These are phyloP conservation scores for Danielozyma ontarioensis DNA, from an alignment of 805 yeast genomes.

Conservation along the genomic window DNA sequence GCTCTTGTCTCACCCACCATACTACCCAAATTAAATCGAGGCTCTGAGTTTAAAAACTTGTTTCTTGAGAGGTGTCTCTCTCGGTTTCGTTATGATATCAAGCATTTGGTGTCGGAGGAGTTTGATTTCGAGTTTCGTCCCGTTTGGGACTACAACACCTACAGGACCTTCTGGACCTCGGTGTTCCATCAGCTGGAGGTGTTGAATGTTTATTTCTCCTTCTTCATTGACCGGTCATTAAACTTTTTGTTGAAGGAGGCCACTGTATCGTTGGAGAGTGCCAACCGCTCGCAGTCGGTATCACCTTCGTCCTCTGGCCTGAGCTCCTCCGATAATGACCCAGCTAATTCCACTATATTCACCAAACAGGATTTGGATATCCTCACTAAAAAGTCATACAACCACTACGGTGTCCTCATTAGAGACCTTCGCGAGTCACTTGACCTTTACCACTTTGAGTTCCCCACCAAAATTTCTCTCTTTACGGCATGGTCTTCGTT, in stretches of 20 bases:
- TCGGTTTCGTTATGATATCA: slow-evolving; percentile 6
- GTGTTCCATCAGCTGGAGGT: slow-evolving; percentile 23
- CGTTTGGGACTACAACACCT: slow-evolving; percentile 18
- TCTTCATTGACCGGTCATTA: slow-evolving; percentile 33
- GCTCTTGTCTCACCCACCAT: slow-evolving; percentile 8
- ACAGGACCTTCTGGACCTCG: slow-evolving; percentile 24
- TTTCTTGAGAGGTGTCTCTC: slow-evolving; percentile 11
- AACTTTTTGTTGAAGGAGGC: slow-evolving; percentile 19
- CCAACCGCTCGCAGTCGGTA: neutral
- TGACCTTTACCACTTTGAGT: slow-evolving; percentile 25
- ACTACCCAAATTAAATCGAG: slow-evolving; percentile 8
- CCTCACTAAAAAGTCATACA: slow-evolving; percentile 27
- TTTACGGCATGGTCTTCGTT: slow-evolving; percentile 32
- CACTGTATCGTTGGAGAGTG: slow-evolving; percentile 4
- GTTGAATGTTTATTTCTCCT: slow-evolving; percentile 27
- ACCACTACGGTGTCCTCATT: slow-evolving; percentile 31
- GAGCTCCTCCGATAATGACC: slow-evolving; percentile 1
- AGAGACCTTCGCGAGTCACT: slow-evolving; percentile 28
- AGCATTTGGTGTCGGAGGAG: slow-evolving; percentile 10
- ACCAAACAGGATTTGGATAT: slow-evolving; percentile 22
- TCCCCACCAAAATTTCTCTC: slow-evolving; percentile 32
- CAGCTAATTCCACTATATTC: slow-evolving; percentile 15
- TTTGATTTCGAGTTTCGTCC: slow-evolving; percentile 14
- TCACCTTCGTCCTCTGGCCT: neutral
- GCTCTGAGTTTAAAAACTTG: slow-evolving; percentile 7